Percentiles rank a stretch among this genome's conserved stretches.
Evolutionary conservation across 75 land plant genomes (phyloP).

Genomic region (Sequoia sempervirens): DNA sequence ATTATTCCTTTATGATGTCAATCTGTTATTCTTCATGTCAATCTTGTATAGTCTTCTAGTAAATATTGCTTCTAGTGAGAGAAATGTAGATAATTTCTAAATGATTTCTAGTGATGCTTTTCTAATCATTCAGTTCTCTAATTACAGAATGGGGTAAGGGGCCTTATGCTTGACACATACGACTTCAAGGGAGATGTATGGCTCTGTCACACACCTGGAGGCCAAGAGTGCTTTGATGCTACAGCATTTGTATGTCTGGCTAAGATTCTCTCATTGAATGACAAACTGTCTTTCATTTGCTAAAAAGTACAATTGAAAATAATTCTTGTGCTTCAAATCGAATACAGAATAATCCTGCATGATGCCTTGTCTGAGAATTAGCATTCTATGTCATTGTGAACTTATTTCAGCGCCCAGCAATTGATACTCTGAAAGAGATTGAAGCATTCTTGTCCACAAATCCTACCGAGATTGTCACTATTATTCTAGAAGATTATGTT

Average conservation of each 20-base stretch:
- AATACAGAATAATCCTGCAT: not conserved
- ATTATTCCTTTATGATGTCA: not conserved
- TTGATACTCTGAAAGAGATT: conserved; percentile 59
- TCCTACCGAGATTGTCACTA: conserved; percentile 67
- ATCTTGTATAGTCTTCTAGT: not conserved
- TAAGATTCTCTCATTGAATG: not conserved
- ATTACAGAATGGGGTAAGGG: conserved; percentile 38
- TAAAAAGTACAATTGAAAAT: not conserved
- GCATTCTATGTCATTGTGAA: not conserved
- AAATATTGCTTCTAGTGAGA: not conserved
- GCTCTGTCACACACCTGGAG: conserved; percentile 39
- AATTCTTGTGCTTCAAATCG: not conserved
- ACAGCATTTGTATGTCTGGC: conserved; percentile 34
- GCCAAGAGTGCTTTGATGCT: conserved; percentile 17
- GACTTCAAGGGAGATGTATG: conserved; percentile 31
- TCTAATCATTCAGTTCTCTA: not conserved
- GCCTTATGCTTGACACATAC: conserved; percentile 41
- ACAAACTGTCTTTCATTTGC: not conserved
- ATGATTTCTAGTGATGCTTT: not conserved
- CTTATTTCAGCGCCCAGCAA: conserved; percentile 45
- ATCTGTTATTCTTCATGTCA: not conserved
- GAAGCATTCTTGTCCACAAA: conserved; percentile 60
- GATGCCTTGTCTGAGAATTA: not conserved
- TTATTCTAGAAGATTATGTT: conserved; percentile 87
- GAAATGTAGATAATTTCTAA: not conserved